phyloP scores from a whole-genome alignment of 345 rosid genomes.

The Dovyalis caffra region DNA sequence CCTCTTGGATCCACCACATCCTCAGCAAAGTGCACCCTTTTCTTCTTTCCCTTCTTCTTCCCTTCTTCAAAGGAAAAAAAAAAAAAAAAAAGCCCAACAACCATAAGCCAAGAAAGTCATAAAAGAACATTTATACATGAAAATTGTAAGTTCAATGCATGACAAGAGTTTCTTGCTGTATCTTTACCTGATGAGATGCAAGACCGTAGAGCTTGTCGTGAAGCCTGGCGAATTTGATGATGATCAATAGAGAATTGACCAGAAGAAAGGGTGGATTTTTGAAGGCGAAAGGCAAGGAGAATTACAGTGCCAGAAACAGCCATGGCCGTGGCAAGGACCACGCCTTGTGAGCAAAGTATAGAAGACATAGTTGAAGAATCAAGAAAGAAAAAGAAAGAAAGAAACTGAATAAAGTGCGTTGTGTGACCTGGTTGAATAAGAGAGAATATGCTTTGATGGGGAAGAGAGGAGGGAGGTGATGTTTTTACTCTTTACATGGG shows the following conservation, averaged over 20 bases:
- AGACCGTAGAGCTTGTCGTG: conserved; percentile 38
- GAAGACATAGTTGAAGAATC: conserved; percentile 41
- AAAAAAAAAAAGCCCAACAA: not conserved
- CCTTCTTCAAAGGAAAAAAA: conserved; percentile 24
- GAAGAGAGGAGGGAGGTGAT: not conserved
- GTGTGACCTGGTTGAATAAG: not conserved
- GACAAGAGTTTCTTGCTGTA: not conserved
- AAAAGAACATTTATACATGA: not conserved
- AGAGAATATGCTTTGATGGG: conserved; percentile 15
- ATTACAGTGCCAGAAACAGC: conserved; percentile 76
- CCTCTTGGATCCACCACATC: conserved; percentile 59
- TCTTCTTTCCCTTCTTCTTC: conserved; percentile 40
- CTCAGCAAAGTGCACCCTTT: conserved; percentile 55
- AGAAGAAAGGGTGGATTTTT: conserved; percentile 33
- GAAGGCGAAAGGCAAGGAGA: conserved; percentile 65
- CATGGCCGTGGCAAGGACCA: conserved; percentile 72
- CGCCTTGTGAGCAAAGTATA: conserved; percentile 51
- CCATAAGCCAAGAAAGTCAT: not conserved
- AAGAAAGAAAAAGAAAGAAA: not conserved
- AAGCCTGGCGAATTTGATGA: conserved; percentile 25
- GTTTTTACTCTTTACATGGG: conserved; percentile 5
- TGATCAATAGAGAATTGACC: conserved; percentile 17
- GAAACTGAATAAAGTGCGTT: not conserved
- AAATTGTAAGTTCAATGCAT: conserved; percentile 1
- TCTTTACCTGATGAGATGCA: conserved; percentile 55